Base-by-base conservation (phyloP, 2,329 filamentous ascomycete species). In the Rhexocercosporidium sp. region DNA sequence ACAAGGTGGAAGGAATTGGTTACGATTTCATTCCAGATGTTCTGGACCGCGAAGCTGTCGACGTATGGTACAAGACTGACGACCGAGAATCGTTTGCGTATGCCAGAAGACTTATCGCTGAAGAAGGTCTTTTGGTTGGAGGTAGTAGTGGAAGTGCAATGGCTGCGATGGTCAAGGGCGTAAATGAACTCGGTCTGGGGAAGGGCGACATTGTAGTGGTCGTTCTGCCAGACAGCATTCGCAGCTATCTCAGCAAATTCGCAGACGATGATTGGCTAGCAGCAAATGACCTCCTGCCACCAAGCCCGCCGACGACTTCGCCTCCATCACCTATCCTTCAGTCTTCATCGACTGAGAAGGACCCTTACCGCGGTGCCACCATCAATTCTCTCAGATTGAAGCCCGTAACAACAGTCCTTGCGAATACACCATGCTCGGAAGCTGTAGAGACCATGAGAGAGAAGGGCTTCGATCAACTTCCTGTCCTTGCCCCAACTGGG, bases 11-110 rank as follows among this genome's bases (percentile, higher is more conserved):
- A 82, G 96, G 96, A 51, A 99, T 99, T 75, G 96, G 96, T 22
- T 99, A 99, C 79, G 96, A 99, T 79, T 99, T 99, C 79, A 92
- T 99, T 67, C 96, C 96, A 7, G 93, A 98, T 27, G 96, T 99
- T 5, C 84, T 99, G 64, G 90, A 96, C 72, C 93, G 91, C 76
- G 81, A 89, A 31, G 79, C 87, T 5, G 92, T 99, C 34, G 92
- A 97, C 79, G 92, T 91, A 77, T 99, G 96, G 96, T 98, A 97
- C 84, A 99, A 99, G 88, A 99, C 96, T 3, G 92, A 95, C 69
- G 96, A 99, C 77, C 87, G 88, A 69, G 92, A 97, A 78, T 94
- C 94, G 2, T 99, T 99, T 82, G 85, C 89, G 78, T 94, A 93
- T 76, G 93, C 96, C n/a, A 87, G 96, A 61, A 86, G 94, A 51